These are phyloP conservation scores for Hevea brasiliensis DNA, from an alignment of 345 rosid genomes.

Conservation along the genomic window DNA sequence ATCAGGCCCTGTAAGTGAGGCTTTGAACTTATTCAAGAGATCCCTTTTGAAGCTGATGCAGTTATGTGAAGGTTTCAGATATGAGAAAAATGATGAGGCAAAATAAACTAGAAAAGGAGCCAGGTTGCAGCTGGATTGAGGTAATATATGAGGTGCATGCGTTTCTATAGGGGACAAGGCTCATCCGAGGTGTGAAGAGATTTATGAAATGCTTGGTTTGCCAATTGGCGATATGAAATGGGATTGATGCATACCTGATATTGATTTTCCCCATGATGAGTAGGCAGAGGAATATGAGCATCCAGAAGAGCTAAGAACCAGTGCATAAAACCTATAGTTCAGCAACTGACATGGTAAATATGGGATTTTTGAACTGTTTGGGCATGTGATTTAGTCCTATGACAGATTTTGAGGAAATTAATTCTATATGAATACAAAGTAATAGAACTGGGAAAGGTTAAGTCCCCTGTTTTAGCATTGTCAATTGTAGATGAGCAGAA, in stretches of 20 bases:
- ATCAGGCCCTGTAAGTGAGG: constrained; percentile 64
- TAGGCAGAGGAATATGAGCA: constrained; percentile 4
- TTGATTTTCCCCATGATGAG: constrained; percentile 18
- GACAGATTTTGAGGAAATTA: background rate
- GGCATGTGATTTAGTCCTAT: background rate
- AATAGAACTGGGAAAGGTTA: too few species aligned
- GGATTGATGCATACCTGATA: constrained; percentile 27
- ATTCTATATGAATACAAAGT: too few species aligned
- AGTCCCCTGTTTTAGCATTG: too few species aligned
- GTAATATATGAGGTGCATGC: constrained; percentile 70
- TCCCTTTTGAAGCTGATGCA: constrained; percentile 82
- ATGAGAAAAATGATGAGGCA: constrained; percentile 67
- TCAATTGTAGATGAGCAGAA: too few species aligned
- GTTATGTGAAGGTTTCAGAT: constrained; percentile 64
- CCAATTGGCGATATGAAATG: constrained; percentile 60
- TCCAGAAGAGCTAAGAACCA: constrained; percentile 1
- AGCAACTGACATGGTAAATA: background rate
- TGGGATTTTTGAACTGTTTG: background rate
- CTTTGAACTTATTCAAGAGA: constrained; percentile 50
- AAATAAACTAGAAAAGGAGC: constrained; percentile 75
- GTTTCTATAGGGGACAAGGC: constrained; percentile 68
- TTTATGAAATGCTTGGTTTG: constrained; percentile 53
- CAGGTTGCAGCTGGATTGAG: constrained; percentile 96
- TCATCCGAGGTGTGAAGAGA: constrained; percentile 64
- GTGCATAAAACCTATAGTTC: background rate